Evolutionary conservation across 2,329 filamentous ascomycete species (phyloP), one percentile per base, ranked within the genome.

Genomic region (Cucurbitaria berberidis): DNA sequence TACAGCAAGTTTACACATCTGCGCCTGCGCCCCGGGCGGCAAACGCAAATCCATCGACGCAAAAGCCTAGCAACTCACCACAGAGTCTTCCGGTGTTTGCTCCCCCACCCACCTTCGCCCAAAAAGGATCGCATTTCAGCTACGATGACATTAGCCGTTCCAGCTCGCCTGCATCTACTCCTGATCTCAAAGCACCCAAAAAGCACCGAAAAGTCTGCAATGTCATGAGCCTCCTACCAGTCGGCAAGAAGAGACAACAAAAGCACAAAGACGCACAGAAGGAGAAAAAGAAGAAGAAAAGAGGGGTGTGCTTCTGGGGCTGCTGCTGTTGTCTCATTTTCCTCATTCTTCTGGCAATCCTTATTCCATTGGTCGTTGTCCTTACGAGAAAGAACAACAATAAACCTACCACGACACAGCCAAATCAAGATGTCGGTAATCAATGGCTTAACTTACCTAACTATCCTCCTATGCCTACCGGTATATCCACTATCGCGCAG

Each of bases 391-490:
- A 59, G 72, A 79, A 47, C 78, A 74, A 58, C 76, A 76, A 59
- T 69, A 75, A 60, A 22, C 59, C 57, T 26, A 48, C 46, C 16
- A 49, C 56, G 10, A 59, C 61, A 36, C 59, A 63, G 16, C 59
- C 63, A 13, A 58, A 55, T 22, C 51, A 55, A 29, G 58, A 50
- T 22, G 45, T 61, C 30, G 48, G 55, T 3, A 60, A 61, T 48
- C 54, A 51, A 41, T 97, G 91, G 89, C 81, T 96, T 51, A 96
- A 96, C 69, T 73, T 96, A 56, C 96, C 93, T 1, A 86, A 87
- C 45, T 96, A 90, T 62, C 93, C 93, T 16, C 89, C 92, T 0
- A 90, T 97, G 67, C 91, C 90, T 1, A 93, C 90, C 0, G 93
- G 93, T 0, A 82, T 93, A 16, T 82, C 90, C 55, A 96, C 91